phyloP scores from a whole-genome alignment of 129 eudicot genomes.

The Artemisia annua region DNA sequence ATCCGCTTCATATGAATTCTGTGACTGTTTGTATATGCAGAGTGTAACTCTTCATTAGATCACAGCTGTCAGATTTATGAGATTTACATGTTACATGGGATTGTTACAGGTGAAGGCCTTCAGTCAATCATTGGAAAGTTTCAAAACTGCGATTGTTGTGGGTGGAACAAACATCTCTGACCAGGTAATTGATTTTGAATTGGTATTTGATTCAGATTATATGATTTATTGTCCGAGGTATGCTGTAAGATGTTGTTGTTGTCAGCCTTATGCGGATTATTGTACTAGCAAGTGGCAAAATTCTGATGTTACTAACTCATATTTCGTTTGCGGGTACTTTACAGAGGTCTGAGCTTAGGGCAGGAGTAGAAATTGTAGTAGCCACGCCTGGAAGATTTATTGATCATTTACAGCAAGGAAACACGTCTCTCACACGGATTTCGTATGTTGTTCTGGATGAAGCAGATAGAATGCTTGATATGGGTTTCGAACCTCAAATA shows the following conservation, averaged over 20 bases:
- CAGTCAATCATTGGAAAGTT: slow-evolving; percentile 69
- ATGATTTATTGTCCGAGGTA: not conserved
- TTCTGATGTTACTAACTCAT: slow-evolving; percentile 10
- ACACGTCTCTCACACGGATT: slow-evolving; percentile 70
- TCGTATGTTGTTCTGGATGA: slow-evolving; percentile 84
- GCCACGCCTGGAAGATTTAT: slow-evolving; percentile 95
- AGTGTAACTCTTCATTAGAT: not conserved
- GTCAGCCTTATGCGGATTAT: not conserved
- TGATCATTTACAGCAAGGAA: slow-evolving; percentile 90
- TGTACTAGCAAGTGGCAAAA: not conserved
- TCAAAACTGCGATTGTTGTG: slow-evolving; percentile 86
- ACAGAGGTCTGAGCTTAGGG: slow-evolving; percentile 83
- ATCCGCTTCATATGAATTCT: slow-evolving; percentile 8
- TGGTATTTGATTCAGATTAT: slow-evolving; percentile 15
- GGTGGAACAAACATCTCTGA: slow-evolving; percentile 91
- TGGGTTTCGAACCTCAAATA: slow-evolving; percentile 94
- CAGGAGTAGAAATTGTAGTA: slow-evolving; percentile 79
- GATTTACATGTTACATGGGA: slow-evolving; percentile 15
- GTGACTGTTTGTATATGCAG: slow-evolving; percentile 10
- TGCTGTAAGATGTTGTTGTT: slow-evolving; percentile 3
- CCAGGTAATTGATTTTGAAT: slow-evolving; percentile 48
- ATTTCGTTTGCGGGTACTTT: slow-evolving; percentile 20
- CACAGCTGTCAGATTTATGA: slow-evolving; percentile 5
- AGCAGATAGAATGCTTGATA: slow-evolving; percentile 94
- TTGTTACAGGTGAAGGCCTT: slow-evolving; percentile 72